Evolutionary conservation across 768 basidiomycete species (phyloP).

Genomic region (Auriculariales sp.): DNA sequence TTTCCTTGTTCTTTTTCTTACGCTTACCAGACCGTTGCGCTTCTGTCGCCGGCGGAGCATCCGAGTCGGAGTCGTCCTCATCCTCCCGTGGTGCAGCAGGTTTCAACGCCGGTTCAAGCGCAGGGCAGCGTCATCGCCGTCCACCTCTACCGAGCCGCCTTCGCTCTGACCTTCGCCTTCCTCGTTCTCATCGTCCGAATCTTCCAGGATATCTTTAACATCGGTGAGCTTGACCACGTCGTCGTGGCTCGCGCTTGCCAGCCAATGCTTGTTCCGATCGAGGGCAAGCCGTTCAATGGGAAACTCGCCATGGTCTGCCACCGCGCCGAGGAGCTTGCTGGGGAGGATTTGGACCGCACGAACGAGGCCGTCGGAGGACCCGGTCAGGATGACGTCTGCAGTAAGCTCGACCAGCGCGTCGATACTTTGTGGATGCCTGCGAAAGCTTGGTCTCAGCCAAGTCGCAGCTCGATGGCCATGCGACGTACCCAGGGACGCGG

Average conservation of each 20-base stretch:
- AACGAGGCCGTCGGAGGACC: conserved; percentile 84
- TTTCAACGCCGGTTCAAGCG: neutral
- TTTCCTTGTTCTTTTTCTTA: neutral
- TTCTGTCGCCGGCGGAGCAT: neutral
- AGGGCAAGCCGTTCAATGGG: conserved; percentile 80
- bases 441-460: neutral
- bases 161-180: conserved; percentile 5
- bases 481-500: conserved; percentile 63
- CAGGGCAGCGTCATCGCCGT: neutral
- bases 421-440: conserved; percentile 79
- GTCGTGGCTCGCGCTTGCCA: conserved; percentile 89
- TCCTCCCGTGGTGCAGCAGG: neutral
- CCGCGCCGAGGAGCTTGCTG: conserved; percentile 77
- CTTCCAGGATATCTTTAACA: conserved; percentile 59
- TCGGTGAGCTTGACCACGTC: conserved; percentile 76
- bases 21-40: neutral
- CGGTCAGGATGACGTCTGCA: conserved; percentile 63
- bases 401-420: conserved; percentile 71
- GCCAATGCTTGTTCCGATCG: conserved; percentile 50
- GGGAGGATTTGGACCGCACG: conserved; percentile 80
- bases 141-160: neutral
- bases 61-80: neutral
- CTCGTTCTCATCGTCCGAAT: conserved; percentile 26
- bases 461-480: conserved; percentile 6
- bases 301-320: conserved; percentile 84